phyloP scores from a whole-genome alignment of 345 rosid genomes.

The Brassica carinata region DNA sequence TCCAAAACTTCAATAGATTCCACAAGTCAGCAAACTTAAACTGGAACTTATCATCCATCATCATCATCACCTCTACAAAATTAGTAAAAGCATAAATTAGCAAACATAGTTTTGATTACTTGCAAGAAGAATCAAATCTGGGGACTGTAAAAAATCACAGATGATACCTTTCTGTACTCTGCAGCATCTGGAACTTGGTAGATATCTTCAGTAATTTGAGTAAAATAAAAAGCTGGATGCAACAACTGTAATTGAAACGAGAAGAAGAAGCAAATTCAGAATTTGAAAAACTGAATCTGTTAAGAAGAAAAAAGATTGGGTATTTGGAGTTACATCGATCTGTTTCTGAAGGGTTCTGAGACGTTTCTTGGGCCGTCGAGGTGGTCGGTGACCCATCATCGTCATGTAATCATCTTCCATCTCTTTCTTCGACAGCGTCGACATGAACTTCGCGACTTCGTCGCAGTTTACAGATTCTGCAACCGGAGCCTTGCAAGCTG shows the following conservation, averaged over 20 bases:
- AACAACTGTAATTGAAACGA: conserved; percentile 49
- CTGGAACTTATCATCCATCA: not conserved
- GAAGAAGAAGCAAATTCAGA: not conserved
- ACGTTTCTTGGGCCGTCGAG: conserved; percentile 74
- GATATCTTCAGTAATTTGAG: conserved; percentile 59
- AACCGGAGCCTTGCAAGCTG: conserved; percentile 56
- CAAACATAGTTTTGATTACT: not conserved
- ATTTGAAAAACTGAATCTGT: not conserved
- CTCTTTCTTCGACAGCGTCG: conserved; percentile 64
- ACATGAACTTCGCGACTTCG: conserved; percentile 37
- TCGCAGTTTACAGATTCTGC: conserved; percentile 15
- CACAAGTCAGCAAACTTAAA: conserved; percentile 16
- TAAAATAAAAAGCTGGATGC: conserved; percentile 71
- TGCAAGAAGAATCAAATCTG: conserved; percentile 11
- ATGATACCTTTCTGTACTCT: conserved; percentile 57
- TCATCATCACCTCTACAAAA: conserved; percentile 20
- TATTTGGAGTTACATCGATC: conserved; percentile 55
- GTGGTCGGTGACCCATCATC: conserved; percentile 55
- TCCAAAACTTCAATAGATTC: conserved; percentile 5
- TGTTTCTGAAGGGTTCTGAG: conserved; percentile 61
- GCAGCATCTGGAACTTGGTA: conserved; percentile 64
- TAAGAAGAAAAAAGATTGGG: not conserved
- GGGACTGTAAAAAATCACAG: not conserved
- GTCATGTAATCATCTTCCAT: conserved; percentile 68
- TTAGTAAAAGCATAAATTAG: not conserved